Percentiles rank a stretch among this genome's conserved stretches.
phyloP scores from a whole-genome alignment of 176 grass and related monocot genomes.

The Neostapfia colusana region DNA sequence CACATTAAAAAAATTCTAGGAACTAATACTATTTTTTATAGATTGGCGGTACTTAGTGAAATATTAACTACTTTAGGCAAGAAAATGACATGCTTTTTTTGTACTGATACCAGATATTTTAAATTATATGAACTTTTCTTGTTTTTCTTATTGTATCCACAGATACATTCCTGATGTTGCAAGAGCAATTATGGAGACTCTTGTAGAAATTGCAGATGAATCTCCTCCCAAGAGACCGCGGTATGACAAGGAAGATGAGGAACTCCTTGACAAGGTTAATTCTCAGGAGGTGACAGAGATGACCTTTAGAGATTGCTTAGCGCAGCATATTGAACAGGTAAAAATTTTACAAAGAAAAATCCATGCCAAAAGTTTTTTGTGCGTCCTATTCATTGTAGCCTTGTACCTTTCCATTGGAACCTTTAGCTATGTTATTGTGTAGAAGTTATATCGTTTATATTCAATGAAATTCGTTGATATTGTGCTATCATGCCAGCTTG shows the following conservation, averaged over 20 bases:
- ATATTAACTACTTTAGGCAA: neutral
- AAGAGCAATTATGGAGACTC: slow-evolving; percentile 86
- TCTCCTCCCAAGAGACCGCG: slow-evolving; percentile 53
- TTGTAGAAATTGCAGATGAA: slow-evolving; percentile 72
- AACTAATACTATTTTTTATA: slow-evolving; percentile 8
- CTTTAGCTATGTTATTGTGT: neutral
- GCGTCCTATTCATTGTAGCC: neutral
- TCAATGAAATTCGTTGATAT: neutral
- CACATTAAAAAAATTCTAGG: neutral
- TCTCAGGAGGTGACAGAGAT: slow-evolving; percentile 75
- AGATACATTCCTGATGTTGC: slow-evolving; percentile 98
- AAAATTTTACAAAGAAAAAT: neutral
- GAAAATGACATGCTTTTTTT: neutral
- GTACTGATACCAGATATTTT: neutral
- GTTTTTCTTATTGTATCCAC: slow-evolving; percentile 23
- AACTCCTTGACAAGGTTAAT: slow-evolving; percentile 75
- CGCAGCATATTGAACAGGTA: slow-evolving; percentile 93
- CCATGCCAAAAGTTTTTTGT: neutral
- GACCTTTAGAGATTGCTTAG: slow-evolving; percentile 78
- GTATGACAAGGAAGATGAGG: slow-evolving; percentile 76
- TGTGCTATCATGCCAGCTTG: neutral
- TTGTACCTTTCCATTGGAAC: neutral
- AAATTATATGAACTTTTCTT: slow-evolving; percentile 1
- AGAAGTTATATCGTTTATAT: neutral
- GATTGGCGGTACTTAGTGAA: neutral